These are phyloP conservation scores for Endocalyx cinctus DNA, from an alignment of 2,329 filamentous ascomycete species.

Conservation along the genomic window DNA sequence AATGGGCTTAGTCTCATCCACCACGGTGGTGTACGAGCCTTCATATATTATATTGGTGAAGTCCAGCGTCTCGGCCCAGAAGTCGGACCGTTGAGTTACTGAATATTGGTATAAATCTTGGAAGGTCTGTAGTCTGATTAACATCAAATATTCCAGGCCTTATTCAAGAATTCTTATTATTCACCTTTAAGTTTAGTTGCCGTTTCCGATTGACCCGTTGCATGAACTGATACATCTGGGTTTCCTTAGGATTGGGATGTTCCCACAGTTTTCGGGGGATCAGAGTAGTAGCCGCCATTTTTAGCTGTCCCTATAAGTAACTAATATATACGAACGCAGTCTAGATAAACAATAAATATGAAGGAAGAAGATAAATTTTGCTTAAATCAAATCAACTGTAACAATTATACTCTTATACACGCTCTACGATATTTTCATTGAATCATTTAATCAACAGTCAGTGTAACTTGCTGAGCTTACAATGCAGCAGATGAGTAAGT, in stretches of 20 bases:
- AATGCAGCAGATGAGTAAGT: no score
- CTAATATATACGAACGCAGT: no score
- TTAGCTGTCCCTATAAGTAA: no score
- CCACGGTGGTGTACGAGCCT: constrained; percentile 53
- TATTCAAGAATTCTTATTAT: constrained; percentile 2
- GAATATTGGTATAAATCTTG: constrained; percentile 68
- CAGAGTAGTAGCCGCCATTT: constrained; percentile 13
- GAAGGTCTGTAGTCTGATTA: constrained; percentile 52
- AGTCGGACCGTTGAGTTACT: constrained; percentile 53
- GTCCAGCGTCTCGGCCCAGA: constrained; percentile 62
- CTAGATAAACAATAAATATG: no score
- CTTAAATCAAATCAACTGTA: no score
- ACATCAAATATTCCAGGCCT: constrained; percentile 2
- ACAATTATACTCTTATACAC: no score
- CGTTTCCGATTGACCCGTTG: constrained; percentile 57
- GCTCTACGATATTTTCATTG: no score
- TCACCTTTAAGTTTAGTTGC: constrained; percentile 53
- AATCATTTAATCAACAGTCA: no score
- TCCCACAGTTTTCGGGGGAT: constrained; percentile 64
- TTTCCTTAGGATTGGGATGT: constrained; percentile 56
- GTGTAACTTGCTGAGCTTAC: no score
- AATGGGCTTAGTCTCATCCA: constrained; percentile 68
- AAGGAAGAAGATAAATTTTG: no score
- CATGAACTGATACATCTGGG: constrained; percentile 64
- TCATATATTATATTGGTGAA: constrained; percentile 57